A percentile compares a stretch with the other conserved stretches of the same genome.
Evolutionary conservation across 1,139 yeast genomes (phyloP).

Genomic region (Diutina scorzettiae): DNA sequence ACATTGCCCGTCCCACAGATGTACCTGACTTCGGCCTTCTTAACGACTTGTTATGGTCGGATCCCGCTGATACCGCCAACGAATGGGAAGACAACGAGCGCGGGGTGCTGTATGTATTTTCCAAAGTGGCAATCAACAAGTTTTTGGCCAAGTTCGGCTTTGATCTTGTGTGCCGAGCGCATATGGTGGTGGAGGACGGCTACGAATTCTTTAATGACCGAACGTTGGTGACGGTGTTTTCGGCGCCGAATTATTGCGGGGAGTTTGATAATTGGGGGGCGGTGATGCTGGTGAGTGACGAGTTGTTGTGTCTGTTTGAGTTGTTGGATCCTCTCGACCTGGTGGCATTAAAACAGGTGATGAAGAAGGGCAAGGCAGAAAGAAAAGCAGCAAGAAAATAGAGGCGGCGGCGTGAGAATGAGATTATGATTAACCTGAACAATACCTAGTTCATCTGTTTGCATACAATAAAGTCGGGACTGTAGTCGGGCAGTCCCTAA

Average conservation of each 20-base stretch:
- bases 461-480: no score
- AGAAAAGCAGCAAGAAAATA: constrained; percentile 27
- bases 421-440: no score
- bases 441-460: no score
- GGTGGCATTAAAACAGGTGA: constrained; percentile 82
- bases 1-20: constrained; percentile 89
- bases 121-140: constrained; percentile 85
- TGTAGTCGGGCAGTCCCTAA: no score
- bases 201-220: constrained; percentile 94
- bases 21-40: constrained; percentile 93
- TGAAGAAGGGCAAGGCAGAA: constrained; percentile 79
- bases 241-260: constrained; percentile 84
- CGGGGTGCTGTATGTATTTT: constrained; percentile 94
- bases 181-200: constrained; percentile 98
- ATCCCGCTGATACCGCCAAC: constrained; percentile 87
- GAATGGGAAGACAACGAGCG: constrained; percentile 99
- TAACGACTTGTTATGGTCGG: constrained; percentile 91
- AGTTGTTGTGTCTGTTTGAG: constrained; percentile 83
- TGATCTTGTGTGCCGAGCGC: constrained; percentile 93
- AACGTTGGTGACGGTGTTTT: constrained; percentile 85
- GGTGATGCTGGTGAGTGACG: constrained; percentile 93
- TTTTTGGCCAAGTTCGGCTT: constrained; percentile 80
- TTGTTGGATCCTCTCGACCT: constrained; percentile 88
- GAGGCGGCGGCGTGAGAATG: no score
- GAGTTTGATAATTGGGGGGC: constrained; percentile 99